Conservation (phyloP, 306 rosid species). For the barrel medic (Medicago truncatula) region DNA sequence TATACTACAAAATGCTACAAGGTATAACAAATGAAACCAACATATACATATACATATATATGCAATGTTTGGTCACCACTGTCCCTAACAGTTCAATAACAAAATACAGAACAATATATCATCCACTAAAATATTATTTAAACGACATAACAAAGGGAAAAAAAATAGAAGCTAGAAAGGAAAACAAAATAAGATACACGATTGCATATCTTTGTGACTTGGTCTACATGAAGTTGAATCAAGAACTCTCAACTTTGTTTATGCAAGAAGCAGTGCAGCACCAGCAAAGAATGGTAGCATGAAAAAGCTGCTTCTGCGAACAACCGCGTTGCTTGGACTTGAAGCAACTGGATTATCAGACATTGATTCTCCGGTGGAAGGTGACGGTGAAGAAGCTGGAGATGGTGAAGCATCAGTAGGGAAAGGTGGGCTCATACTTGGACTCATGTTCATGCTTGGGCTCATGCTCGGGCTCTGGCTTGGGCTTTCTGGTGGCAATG, state of each 20-base stretch:
- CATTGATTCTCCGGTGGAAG: background rate
- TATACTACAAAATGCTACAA: conserved; percentile 42
- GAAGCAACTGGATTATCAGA: conserved; percentile 22
- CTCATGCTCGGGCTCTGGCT: background rate
- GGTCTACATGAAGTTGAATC: conserved; percentile 30
- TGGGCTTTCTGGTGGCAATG: conserved; percentile 12
- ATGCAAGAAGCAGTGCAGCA: conserved; percentile 45
- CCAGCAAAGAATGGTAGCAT: conserved; percentile 49
- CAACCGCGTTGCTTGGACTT: conserved; percentile 16
- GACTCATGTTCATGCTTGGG: conserved; percentile 14
- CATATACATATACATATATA: conserved; percentile 17
- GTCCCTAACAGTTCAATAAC: conserved; percentile 41
- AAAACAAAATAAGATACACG: background rate
- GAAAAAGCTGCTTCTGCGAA: conserved; percentile 46
- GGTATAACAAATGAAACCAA: conserved; percentile 5
- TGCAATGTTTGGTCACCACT: conserved; percentile 33
- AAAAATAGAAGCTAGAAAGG: background rate
- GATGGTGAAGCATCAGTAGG: conserved; percentile 3
- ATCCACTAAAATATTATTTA: conserved; percentile 31
- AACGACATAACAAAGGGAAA: background rate
- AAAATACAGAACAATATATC: conserved; percentile 48
- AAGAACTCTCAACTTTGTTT: background rate
- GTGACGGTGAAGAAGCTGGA: background rate
- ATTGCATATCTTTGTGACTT: conserved; percentile 37
- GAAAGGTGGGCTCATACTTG: conserved; percentile 17